Conservation (phyloP, 2,329 filamentous ascomycete genomes). For the Diaporthe longicolla region DNA sequence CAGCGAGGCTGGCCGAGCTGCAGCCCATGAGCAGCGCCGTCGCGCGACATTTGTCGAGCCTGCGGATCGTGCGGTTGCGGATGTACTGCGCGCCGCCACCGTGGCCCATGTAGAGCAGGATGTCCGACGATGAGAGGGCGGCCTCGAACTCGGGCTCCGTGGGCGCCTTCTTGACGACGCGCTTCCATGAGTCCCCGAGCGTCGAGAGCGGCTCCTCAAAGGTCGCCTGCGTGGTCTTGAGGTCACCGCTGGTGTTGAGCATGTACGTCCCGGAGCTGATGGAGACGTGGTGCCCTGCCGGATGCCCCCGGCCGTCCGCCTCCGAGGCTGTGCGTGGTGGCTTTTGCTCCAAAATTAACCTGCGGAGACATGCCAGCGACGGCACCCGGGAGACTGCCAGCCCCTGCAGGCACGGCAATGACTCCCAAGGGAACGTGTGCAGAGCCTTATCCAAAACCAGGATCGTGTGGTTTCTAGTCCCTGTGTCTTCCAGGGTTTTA, state of each 20-base stretch:
- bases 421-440: constrained; percentile 96
- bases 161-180: constrained; percentile 78
- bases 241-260: constrained; percentile 89
- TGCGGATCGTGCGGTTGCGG: constrained; percentile 84
- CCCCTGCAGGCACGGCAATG: constrained; percentile 85
- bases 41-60: constrained; percentile 80
- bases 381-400: constrained; percentile 89
- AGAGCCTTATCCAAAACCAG: constrained; percentile 92
- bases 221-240: constrained; percentile 82
- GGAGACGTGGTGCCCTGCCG: constrained; percentile 69
- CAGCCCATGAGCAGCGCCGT: constrained; percentile 95
- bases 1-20: constrained; percentile 84
- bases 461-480: constrained; percentile 77
- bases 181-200: constrained; percentile 79
- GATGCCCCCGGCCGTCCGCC: constrained; percentile 46
- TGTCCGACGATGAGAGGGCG: constrained; percentile 74
- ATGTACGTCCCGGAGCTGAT: constrained; percentile 78
- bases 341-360: constrained; percentile 74
- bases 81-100: constrained; percentile 96
- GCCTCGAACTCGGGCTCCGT: constrained; percentile 82
- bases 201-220: constrained; percentile 76
- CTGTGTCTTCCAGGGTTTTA: constrained; percentile 48
- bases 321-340: constrained; percentile 24
- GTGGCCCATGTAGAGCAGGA: constrained; percentile 96
- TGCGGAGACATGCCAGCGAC: constrained; percentile 84